Evolutionary conservation across 495 filamentous ascomycete species (phyloP), one percentile per base, ranked within the genome.

Genomic region (Tuber umbilicatum): DNA sequence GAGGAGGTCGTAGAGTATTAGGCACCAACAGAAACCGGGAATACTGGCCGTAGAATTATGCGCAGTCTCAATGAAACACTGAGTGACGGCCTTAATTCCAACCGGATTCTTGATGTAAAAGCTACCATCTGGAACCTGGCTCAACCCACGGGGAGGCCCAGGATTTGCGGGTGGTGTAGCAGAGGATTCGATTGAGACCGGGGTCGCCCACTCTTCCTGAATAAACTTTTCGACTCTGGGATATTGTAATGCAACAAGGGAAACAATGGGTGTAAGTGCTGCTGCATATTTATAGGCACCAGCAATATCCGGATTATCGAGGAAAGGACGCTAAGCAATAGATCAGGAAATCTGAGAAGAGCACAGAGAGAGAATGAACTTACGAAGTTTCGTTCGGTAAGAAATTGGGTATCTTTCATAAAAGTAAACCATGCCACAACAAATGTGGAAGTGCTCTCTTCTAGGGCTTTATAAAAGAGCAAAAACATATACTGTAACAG

Each of bases 391-490:
- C 78, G 60, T 19, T 17, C 50, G 5, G 78, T 71, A 55, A 82
- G 77, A 39, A 82, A 82, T 38, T 43, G 47, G 16, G 81, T 78
- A 2, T 88, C 85, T 39, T 82, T 81, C 86, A 94, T 89, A 39
- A 97, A 82, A 12, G 86, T 83, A 72, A 94, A 92, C 94, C 94
- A 97, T 72, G 87, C 84, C 10, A 91, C 82, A 10, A 96, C 79
- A 21, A 89, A 83, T 19, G 86, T 84, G 3, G 88, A 85, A 23
- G 88, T 86, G n/a, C 90, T 87, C 31, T 89, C 82, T 50, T 85
- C 85, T 5, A 83, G 79, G 6, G 85, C 85, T 7, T 86, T 82
- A 67, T 92, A 90, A 68, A 94, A 80, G 38, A 91, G 85, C 64
- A 91, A 86, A 74, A 96, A 93, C 64, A 93, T 71, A 10, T 79